Evolutionary conservation across 768 basidiomycete genomes (phyloP), one percentile per base, ranked within the genome.

Genomic region (Lentinus tigrinus): DNA sequence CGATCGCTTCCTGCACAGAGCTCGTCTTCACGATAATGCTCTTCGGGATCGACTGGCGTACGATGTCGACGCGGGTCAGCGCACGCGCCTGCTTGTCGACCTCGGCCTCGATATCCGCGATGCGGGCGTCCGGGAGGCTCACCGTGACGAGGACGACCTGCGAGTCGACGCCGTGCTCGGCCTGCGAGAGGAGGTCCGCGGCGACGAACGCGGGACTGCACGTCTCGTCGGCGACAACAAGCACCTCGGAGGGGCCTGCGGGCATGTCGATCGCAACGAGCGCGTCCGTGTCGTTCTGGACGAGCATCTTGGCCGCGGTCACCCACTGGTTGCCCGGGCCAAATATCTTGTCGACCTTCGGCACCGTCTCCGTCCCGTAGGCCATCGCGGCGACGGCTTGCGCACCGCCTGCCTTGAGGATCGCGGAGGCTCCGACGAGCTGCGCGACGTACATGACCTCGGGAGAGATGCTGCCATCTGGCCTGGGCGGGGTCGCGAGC

Each of bases 271-370:
- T 99, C 16, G 93, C 91, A 7, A 98, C 95, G 61, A 95, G 73
- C 9, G 97, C 96, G 66, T 95, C 91, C 13, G 95, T 95, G 69
- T 99, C 97, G 73, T 98, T 99, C 71, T 98, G 95, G 24, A 99
- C 96, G 53, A 96, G 75, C 97, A 99, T 98, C 77, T 99, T 99
- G 51, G 96, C 97, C 1, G 97, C 97, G 2, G 96, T 99, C 23
- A 99, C 97, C 94, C 95, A 99, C 72, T 98, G 97, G 71, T 99
- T 99, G 24, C 97, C 97, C 6, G 97, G 97, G 9, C 97, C 97
- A 69, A 98, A 96, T 65, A 99, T 95, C 77, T 99, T 99, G 80
- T 99, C 97, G 24, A 98, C 96, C 74, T 99, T 98, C 16, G 95
- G 93, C 6, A 95, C 93, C 4, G 89, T 89, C 70, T 91, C 80